Base-by-base conservation (phyloP, 2,329 filamentous ascomycete genomes). In the Westerdykella ornata region DNA sequence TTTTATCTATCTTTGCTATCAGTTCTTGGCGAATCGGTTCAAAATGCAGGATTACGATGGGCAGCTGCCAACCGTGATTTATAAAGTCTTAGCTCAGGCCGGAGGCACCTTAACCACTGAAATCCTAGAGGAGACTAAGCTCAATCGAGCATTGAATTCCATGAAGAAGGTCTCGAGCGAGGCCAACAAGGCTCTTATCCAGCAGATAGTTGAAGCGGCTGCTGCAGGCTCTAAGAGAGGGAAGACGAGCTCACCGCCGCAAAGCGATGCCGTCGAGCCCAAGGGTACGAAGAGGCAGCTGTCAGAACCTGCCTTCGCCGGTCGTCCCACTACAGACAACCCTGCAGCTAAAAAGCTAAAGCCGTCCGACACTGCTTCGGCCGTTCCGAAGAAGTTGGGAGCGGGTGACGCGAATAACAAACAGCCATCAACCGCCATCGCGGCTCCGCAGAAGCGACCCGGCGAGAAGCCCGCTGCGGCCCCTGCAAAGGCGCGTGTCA, bases 141-240 rank as follows among this genome's bases (percentile, higher is more conserved):
- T 88, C 42, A 75, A 78, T 43, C 79, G 76, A 41, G 75, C 85
- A 13, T 72, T 80, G 31, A 78, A 78, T 46, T 74, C 77, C 7
- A 78, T 84, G 55, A 74, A 73, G 45, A 81, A 78, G 54, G 80
- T 79, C 53, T 82, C 79, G 18, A 81, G 85, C 53, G 72, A 76
- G 0, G 77, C 82, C 39, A 76, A 79, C 36, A 82, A 82, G 52
- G 73, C 72, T 4, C 67, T 82, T 35, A 77, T 83, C 4, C 72
- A 74, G 28, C 73, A 74, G 44, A 81, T 84, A 35, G 64, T 74
- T 57, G 56, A 70, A 47, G 52, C 61, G 37, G 65, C 60, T 37
- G 53, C 72, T 1, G 68, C 73, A 49, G 45, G 69, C 28, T 61
- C 65, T 6, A 65, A 68, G 46, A 66, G 65, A 42, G 45, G 57